phyloP scores from a whole-genome alignment of 768 basidiomycete species.

The Terana coerulea region DNA sequence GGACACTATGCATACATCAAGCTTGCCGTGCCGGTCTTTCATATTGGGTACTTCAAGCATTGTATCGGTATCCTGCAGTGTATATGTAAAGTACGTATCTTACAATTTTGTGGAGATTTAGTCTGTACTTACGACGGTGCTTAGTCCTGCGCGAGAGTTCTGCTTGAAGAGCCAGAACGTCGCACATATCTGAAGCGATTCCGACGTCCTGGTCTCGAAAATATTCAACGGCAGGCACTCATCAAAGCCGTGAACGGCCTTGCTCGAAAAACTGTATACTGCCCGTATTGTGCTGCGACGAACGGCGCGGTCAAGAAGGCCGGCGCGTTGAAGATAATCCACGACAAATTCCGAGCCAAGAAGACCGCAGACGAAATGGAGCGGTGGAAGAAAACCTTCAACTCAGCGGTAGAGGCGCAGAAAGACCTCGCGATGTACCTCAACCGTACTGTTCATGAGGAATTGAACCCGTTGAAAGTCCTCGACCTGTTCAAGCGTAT shows the following conservation, averaged over 20 bases:
- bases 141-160: conserved; percentile 87
- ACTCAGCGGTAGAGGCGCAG: conserved; percentile 76
- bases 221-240: conserved; percentile 79
- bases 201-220: conserved; percentile 86
- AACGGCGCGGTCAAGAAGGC: conserved; percentile 98
- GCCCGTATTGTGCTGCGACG: conserved; percentile 88
- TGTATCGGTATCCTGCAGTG: conserved; percentile 90
- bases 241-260: conserved; percentile 81
- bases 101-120: background rate
- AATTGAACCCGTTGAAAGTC: conserved; percentile 91
- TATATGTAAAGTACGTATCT: conserved; percentile 84
- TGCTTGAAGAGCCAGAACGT: conserved; percentile 85
- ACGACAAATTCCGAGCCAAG: conserved; percentile 95
- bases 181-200: conserved; percentile 85
- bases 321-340: conserved; percentile 92
- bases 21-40: conserved; percentile 93
- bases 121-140: background rate
- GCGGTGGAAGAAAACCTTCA: conserved; percentile 80
- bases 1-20: conserved; percentile 99
- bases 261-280: conserved; percentile 88
- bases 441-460: conserved; percentile 86
- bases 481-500: conserved; percentile 90
- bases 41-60: conserved; percentile 98
- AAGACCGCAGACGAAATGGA: conserved; percentile 89
- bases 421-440: conserved; percentile 84